Conservation (phyloP, 176 grass and related monocot species). For the Ensete ventricosum region DNA sequence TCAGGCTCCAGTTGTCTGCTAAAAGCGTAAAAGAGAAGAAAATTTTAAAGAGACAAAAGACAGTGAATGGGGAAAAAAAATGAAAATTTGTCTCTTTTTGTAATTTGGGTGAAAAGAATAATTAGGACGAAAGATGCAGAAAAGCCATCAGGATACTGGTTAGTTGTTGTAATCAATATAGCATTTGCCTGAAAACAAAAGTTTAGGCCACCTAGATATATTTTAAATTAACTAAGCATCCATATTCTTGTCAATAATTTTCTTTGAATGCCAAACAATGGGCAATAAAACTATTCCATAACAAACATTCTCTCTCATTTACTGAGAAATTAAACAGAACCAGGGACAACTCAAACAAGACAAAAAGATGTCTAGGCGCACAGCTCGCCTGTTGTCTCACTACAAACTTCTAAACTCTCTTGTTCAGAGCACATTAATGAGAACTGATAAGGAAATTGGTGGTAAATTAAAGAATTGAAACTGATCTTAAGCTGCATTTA, state of each 20-base stretch:
- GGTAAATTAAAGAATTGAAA: too few relatives aligned
- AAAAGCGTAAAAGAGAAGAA: background rate
- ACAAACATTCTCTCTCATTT: background rate
- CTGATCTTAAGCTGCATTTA: too few relatives aligned
- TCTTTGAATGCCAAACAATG: background rate
- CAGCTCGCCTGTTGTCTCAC: background rate
- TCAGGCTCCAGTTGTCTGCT: background rate
- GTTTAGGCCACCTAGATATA: background rate
- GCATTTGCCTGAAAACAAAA: background rate
- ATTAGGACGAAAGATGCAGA: background rate
- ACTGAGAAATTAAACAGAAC: background rate
- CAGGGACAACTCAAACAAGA: background rate
- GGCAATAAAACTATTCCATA: background rate
- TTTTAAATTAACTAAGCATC: background rate
- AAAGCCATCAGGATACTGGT: background rate
- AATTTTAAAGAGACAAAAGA: background rate
- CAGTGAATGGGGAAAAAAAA: background rate
- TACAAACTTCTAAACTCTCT: background rate
- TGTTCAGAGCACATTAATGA: background rate
- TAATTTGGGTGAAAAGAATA: background rate
- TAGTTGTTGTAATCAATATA: background rate
- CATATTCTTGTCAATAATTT: background rate
- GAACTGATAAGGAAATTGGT: too few relatives aligned
- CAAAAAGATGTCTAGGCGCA: background rate
- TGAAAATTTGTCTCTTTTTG: background rate